Evolutionary conservation across 176 grass and related monocot species (phyloP), one percentile per base, ranked within the genome.

Genomic region (Stipa capillata): DNA sequence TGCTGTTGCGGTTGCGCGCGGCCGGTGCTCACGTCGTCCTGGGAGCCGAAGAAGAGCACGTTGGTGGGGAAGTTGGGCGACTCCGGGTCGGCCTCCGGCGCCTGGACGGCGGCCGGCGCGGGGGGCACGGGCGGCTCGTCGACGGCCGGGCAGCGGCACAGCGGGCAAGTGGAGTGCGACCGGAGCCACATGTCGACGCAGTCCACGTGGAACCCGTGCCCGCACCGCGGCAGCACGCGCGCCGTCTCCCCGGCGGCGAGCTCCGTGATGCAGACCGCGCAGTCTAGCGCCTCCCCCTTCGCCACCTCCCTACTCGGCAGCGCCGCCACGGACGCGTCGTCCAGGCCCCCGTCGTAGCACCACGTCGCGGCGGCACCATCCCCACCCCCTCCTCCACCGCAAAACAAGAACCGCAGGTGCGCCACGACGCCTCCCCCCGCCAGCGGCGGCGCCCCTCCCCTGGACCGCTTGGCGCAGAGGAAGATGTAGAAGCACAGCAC

Each of bases 141-240:
- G 54, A 92, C 78, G 78, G 84, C 93, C 1, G 93, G 90, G 74
- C 87, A 80, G 11, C 93, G 93, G 93, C 93, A 96, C 66, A 96
- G 85, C 20, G 93, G 93, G 84, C 93, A 96, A 3, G 90, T 96
- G 73, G 85, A 92, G 87, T 96, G 93, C 1, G 84, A 92, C 16
- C 63, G 78, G 41, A 96, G 80, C 93, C 93, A 96, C 93, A 92
- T 90, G 79, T 96, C 93, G 64, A 96, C 78, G 87, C 93, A 96
- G 20, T 62, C 90, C 25, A 96, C 73, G 76, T 96, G 93, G 82
- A 96, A 96, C 1, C 34, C 90, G 77, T 96, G 93, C 27, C 90
- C 83, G 74, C 93, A 96, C 2, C 85, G 85, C 5, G 93, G 93
- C 59, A 96, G 85, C 79, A 96, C 72, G 72, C 90, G 85, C 58